A percentile compares a stretch with the other conserved stretches of the same genome.
phyloP scores from a whole-genome alignment of 83 land plant genomes.

The Larix sibirica region DNA sequence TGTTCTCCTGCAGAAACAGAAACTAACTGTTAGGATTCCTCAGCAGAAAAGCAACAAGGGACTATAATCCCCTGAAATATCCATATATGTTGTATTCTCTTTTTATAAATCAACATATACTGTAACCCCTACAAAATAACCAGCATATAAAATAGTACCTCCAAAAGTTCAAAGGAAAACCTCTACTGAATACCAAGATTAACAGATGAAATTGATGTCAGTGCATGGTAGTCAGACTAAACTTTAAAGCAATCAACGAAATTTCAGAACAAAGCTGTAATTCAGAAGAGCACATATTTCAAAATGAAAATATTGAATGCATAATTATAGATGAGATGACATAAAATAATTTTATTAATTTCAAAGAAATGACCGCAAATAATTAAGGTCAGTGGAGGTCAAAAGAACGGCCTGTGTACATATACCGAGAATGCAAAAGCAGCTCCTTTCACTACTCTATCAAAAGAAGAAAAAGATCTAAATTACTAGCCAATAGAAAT shows the following conservation, averaged over 20 bases:
- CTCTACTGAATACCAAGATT: not conserved
- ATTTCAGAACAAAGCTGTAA: not conserved
- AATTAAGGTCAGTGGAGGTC: too few relatives aligned
- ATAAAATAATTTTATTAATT: too few relatives aligned
- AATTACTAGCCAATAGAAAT: too few relatives aligned
- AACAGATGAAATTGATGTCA: not conserved
- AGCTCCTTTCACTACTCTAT: too few relatives aligned
- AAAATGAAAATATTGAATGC: constrained; percentile 1
- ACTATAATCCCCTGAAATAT: not conserved
- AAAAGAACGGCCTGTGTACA: too few relatives aligned
- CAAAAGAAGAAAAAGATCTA: too few relatives aligned
- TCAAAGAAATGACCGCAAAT: too few relatives aligned
- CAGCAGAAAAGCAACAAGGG: not conserved
- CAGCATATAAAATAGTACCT: not conserved
- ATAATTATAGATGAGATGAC: not conserved
- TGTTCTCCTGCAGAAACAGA: constrained; percentile 74
- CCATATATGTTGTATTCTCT: not conserved
- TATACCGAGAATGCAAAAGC: too few relatives aligned
- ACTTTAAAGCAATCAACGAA: not conserved
- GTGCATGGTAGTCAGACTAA: not conserved
- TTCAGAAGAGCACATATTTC: too few relatives aligned
- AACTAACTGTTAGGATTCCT: not conserved
- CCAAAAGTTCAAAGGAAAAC: not conserved
- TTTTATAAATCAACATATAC: not conserved
- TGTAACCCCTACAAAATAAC: not conserved